These are phyloP conservation scores for Zymoseptoria crescenta DNA, from an alignment of 2,329 filamentous ascomycete species.

Conservation along the genomic window DNA sequence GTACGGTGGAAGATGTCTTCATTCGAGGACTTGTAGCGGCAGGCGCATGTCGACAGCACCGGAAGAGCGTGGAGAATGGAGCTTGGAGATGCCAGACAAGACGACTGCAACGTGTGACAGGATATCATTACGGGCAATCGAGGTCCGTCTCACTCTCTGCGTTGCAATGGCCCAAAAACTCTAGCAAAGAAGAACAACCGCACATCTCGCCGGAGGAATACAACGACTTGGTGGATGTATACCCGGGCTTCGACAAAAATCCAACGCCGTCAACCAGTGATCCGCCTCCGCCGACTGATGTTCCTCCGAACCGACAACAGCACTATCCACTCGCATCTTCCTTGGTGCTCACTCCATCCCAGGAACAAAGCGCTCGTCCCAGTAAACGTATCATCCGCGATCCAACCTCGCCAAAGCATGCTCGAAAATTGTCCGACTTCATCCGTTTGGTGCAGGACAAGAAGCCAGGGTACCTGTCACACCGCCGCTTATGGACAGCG, in stretches of 20 bases:
- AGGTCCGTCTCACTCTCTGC: neutral
- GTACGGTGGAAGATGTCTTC: conserved; percentile 45
- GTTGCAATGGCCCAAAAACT: neutral
- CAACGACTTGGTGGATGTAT: conserved; percentile 43
- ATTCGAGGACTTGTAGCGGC: conserved; percentile 47
- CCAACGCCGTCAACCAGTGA: neutral
- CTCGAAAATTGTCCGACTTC: conserved; percentile 7
- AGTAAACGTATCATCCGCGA: conserved; percentile 10
- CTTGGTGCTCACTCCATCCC: conserved; percentile 19
- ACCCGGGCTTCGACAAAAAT: conserved; percentile 20
- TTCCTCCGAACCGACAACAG: neutral
- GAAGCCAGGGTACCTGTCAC: conserved; percentile 13
- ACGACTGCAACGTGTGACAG: neutral
- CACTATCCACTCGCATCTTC: conserved; percentile 23
- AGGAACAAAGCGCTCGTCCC: neutral
- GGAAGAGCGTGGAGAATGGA: neutral
- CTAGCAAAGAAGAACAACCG: neutral
- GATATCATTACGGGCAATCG: neutral
- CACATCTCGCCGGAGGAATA: conserved; percentile 37
- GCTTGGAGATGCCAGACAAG: neutral
- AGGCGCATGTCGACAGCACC: conserved; percentile 44
- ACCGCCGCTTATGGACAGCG: conserved; percentile 39
- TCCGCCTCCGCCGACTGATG: neutral
- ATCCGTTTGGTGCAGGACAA: conserved; percentile 9
- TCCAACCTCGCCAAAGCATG: conserved; percentile 20